These are phyloP conservation scores for Dactylellina parvicollis DNA, from an alignment of 2,329 filamentous ascomycete species.

Conservation along the genomic window DNA sequence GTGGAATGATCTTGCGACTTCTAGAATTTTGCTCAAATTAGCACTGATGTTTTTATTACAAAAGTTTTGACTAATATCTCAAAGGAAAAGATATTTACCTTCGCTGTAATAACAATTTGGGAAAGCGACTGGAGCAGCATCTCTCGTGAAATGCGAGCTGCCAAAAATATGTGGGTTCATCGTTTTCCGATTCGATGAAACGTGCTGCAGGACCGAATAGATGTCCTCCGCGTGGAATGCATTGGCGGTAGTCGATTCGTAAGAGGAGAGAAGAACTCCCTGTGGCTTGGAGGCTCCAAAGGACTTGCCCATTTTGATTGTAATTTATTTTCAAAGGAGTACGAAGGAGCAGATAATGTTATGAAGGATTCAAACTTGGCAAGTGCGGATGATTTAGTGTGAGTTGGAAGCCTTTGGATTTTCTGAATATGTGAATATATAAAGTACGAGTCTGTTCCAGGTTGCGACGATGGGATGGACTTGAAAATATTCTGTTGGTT, in stretches of 20 bases:
- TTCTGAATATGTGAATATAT: not conserved
- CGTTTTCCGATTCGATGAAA: slow-evolving; percentile 30
- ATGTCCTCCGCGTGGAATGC: slow-evolving; percentile 38
- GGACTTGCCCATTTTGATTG: slow-evolving; percentile 6
- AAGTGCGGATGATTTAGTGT: not conserved
- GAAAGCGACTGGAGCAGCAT: not conserved
- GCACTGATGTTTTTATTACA: too few species aligned
- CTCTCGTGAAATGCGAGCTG: slow-evolving; percentile 41
- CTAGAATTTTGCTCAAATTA: too few species aligned
- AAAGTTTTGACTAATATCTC: too few species aligned
- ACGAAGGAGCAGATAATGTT: slow-evolving; percentile 2
- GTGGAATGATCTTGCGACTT: slow-evolving; percentile 21
- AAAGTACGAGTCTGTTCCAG: not conserved
- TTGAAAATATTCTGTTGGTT: not conserved
- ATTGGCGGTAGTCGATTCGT: not conserved
- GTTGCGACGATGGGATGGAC: not conserved
- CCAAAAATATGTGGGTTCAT: slow-evolving; percentile 45
- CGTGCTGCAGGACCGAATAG: slow-evolving; percentile 31
- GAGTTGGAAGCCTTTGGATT: not conserved
- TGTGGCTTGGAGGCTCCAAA: not conserved
- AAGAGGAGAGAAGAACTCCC: not conserved
- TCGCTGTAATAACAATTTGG: not conserved
- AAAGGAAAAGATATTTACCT: too few species aligned
- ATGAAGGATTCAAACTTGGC: slow-evolving; percentile 5
- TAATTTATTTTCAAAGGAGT: not conserved